A percentile compares a stretch with the other conserved stretches of the same genome.
Evolutionary conservation across 2,329 filamentous ascomycete genomes (phyloP).

Genomic region (Pyrenophora tritici-repentis): DNA sequence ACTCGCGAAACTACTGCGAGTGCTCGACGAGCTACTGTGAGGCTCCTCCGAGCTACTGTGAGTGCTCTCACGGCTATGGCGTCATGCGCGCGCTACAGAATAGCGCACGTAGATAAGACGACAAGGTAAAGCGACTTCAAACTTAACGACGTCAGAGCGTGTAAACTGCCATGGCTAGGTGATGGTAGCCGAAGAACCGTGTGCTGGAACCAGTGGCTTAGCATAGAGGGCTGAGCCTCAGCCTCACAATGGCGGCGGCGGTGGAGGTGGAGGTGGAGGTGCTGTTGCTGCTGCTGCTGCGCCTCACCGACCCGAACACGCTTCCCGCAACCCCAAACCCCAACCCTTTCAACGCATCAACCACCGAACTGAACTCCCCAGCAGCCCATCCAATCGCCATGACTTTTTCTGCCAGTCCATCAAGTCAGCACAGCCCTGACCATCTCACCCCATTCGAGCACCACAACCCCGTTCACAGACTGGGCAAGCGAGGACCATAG

Average conservation of each 20-base stretch:
- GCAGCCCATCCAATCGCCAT: conserved; percentile 26
- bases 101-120: no score
- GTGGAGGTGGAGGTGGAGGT: no score
- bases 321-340: conserved; percentile 14
- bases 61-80: no score
- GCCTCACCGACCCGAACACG: conserved; percentile 12
- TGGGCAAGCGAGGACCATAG: conserved; percentile 1
- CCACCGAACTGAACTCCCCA: conserved; percentile 10
- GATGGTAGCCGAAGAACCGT: background rate
- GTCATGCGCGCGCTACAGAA: no score
- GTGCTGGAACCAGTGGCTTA: conserved; percentile 13
- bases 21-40: no score
- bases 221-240: conserved; percentile 1
- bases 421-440: conserved; percentile 33
- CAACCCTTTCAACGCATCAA: conserved; percentile 7
- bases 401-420: conserved; percentile 34
- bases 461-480: background rate
- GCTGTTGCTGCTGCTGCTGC: conserved; percentile 8
- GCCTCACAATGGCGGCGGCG: conserved; percentile 4
- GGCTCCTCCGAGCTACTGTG: no score
- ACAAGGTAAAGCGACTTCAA: no score
- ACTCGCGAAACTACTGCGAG: no score
- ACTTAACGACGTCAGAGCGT: no score
- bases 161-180: no score
- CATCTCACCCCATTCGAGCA: background rate